A percentile compares a stretch with the other conserved stretches of the same genome.
These are phyloP conservation scores for Malus hybrid DNA, from an alignment of 331 rosid species.

Conservation along the genomic window DNA sequence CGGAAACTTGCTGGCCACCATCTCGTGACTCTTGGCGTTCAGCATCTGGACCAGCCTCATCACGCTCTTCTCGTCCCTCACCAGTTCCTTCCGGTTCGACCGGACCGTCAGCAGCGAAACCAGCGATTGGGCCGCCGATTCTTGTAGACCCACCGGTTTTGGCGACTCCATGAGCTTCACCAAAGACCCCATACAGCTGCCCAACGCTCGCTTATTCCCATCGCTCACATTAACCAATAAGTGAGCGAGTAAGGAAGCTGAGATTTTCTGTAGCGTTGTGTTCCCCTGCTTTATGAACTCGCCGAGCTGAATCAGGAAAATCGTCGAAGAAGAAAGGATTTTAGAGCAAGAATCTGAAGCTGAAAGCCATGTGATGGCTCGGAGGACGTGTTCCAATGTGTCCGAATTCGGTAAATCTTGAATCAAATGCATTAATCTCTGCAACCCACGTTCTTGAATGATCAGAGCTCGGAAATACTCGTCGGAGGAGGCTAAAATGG, in stretches of 20 bases:
- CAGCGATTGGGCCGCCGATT: constrained; percentile 36
- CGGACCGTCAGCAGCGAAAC: constrained; percentile 37
- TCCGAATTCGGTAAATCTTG: constrained; percentile 32
- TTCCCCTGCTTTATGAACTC: constrained; percentile 43
- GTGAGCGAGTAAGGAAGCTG: constrained; percentile 28
- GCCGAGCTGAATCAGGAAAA: constrained; percentile 30
- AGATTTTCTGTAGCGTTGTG: constrained; percentile 29
- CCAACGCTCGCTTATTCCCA: constrained; percentile 48
- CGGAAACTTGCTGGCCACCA: constrained; percentile 22
- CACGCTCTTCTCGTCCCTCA: constrained; percentile 48
- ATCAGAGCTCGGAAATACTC: constrained; percentile 40
- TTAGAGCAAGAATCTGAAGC: constrained; percentile 28
- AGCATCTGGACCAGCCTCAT: constrained; percentile 47
- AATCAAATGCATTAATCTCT: constrained; percentile 38
- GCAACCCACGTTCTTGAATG: constrained; percentile 38
- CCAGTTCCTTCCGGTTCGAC: constrained; percentile 46
- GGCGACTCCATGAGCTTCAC: constrained; percentile 55
- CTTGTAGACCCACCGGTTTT: constrained; percentile 46
- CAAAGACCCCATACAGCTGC: constrained; percentile 36
- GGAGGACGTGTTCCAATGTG: constrained; percentile 33
- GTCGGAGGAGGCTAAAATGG: constrained; percentile 36
- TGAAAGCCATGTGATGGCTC: constrained; percentile 32
- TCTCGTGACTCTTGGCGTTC: constrained; percentile 29
- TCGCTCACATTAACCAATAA: constrained; percentile 35
- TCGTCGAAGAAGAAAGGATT: constrained; percentile 33